phyloP scores from a whole-genome alignment of 2,329 filamentous ascomycete genomes.

The Paecilomyces sp. region DNA sequence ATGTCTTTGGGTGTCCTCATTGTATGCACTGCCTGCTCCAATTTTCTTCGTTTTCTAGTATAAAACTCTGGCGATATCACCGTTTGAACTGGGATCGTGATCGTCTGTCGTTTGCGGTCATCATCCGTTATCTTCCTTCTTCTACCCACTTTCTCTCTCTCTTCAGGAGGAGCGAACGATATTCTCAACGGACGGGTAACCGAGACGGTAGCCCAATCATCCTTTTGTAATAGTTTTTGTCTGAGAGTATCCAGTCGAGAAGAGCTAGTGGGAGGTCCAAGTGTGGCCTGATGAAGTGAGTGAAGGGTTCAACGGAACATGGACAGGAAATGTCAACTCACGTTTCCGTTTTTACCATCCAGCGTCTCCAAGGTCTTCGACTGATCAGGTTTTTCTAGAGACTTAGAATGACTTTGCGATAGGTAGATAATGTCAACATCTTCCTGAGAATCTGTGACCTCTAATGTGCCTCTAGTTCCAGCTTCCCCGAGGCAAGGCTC shows the following conservation, averaged over 20 bases:
- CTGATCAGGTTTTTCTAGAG: background rate
- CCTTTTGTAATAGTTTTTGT: conserved; percentile 23
- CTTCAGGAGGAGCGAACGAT: conserved; percentile 19
- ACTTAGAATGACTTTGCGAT: background rate
- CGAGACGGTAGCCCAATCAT: conserved; percentile 32
- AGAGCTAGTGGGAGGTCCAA: background rate
- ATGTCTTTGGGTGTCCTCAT: conserved; percentile 5
- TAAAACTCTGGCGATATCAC: conserved; percentile 1
- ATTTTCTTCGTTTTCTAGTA: conserved; percentile 2
- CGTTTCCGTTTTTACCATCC: background rate
- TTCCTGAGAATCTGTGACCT: background rate
- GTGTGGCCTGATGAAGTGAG: background rate
- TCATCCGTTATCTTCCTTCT: conserved; percentile 24
- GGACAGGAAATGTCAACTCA: background rate
- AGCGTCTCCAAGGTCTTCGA: background rate
- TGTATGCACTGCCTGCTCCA: background rate
- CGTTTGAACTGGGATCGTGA: conserved; percentile 3
- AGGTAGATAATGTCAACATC: background rate
- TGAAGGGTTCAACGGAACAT: background rate
- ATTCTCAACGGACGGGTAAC: conserved; percentile 26
- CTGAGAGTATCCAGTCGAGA: conserved; percentile 20
- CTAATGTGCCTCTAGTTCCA: background rate
- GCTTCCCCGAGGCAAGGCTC: background rate
- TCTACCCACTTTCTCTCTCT: conserved; percentile 26
- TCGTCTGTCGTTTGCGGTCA: conserved; percentile 19